phyloP scores from a whole-genome alignment of 352 stramenopile species.

The Globisporangium parvum region DNA sequence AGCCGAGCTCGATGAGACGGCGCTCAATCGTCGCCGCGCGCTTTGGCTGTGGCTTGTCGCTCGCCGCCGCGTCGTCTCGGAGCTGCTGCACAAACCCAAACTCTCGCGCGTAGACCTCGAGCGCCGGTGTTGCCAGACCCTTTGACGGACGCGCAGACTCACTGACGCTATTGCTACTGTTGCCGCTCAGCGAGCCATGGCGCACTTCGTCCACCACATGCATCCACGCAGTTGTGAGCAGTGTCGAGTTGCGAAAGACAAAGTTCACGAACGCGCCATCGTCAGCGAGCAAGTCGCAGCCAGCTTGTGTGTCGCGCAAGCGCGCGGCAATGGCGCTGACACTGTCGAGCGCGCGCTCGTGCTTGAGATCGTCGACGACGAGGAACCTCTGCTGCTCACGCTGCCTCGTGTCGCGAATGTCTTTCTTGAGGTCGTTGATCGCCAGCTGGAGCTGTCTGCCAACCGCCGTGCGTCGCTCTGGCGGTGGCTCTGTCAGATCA shows the following conservation, averaged over 20 bases:
- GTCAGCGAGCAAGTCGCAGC: slow-evolving; percentile 34
- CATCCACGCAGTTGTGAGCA: slow-evolving; percentile 43
- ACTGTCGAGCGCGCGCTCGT: slow-evolving; percentile 6
- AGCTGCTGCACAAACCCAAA: slow-evolving; percentile 23
- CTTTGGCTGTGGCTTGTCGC: slow-evolving; percentile 23
- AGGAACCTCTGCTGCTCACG: not conserved
- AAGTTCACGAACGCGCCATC: slow-evolving; percentile 53
- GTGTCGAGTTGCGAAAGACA: slow-evolving; percentile 41
- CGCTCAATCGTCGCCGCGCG: slow-evolving; percentile 37
- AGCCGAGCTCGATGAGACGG: slow-evolving; percentile 36
- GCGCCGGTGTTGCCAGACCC: slow-evolving; percentile 7
- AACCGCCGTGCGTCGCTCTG: slow-evolving; percentile 15
- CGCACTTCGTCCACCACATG: slow-evolving; percentile 34
- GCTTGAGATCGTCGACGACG: not conserved
- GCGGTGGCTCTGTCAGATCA: slow-evolving; percentile 6
- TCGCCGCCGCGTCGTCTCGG: not conserved
- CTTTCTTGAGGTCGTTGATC: slow-evolving; percentile 23
- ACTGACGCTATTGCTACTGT: too few relatives aligned
- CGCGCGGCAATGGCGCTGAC: slow-evolving; percentile 35
- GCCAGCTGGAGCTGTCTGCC: slow-evolving; percentile 22
- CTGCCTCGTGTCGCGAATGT: slow-evolving; percentile 14
- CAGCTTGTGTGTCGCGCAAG: slow-evolving; percentile 24
- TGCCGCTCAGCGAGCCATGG: slow-evolving; percentile 10
- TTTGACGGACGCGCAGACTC: too few relatives aligned
- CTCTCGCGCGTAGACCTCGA: slow-evolving; percentile 30